Evolutionary conservation across 139 green algal genomes (phyloP).

Genomic region (Chloropicon primus): DNA sequence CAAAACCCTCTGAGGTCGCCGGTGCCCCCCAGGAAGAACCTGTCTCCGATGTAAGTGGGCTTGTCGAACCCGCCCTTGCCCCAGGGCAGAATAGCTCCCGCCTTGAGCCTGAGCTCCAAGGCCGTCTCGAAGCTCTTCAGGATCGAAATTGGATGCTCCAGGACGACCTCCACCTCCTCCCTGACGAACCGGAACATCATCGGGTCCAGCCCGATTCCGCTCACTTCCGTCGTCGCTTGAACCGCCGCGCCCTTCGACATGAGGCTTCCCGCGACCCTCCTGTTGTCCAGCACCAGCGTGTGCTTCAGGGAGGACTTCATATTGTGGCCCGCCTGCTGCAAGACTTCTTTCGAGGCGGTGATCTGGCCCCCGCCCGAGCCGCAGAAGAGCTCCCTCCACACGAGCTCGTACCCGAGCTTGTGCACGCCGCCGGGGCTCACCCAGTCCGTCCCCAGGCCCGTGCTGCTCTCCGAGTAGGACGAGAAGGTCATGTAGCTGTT

Average conservation of each 20-base stretch:
- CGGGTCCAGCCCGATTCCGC: not conserved
- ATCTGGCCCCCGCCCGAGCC: not conserved
- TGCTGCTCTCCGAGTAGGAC: not conserved
- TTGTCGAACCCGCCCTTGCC: not conserved
- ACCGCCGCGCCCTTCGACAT: not conserved
- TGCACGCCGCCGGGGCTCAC: not conserved
- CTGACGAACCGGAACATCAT: not conserved
- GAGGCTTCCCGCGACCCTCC: not conserved
- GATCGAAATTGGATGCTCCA: not conserved
- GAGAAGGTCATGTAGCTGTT: not conserved
- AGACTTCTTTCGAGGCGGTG: not conserved
- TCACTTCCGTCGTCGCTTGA: not conserved
- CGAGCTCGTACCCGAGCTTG: not conserved
- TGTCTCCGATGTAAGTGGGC: slow-evolving; percentile 15
- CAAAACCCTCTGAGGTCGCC: slow-evolving; percentile 12
- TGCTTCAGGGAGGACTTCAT: not conserved
- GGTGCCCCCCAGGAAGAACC: slow-evolving; percentile 22
- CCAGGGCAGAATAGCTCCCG: slow-evolving; percentile 15
- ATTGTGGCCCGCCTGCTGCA: not conserved
- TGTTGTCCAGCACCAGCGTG: not conserved
- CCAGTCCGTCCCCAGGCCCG: not conserved
- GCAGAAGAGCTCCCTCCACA: not conserved
- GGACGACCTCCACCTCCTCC: not conserved
- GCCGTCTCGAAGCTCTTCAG: not conserved
- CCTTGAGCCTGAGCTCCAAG: not conserved